phyloP scores from a whole-genome alignment of 164 flowering plant genomes.

The Echeveria elegans region DNA sequence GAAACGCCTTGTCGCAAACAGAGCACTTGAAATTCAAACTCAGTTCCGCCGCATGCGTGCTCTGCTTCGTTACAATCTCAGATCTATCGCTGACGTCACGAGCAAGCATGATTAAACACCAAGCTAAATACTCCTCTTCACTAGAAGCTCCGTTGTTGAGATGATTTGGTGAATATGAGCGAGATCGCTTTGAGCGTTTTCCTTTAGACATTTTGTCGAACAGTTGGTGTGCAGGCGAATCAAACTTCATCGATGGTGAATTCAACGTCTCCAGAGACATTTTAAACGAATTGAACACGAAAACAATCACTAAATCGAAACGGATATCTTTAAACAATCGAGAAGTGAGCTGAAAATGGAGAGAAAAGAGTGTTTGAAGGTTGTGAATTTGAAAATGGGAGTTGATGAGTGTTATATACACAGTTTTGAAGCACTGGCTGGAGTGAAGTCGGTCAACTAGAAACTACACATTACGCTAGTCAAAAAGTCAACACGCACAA shows the following conservation, averaged over 20 bases:
- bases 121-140: conserved; percentile 8
- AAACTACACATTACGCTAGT: not conserved
- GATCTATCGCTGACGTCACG: not conserved
- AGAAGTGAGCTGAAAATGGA: not conserved
- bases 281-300: not conserved
- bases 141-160: not conserved
- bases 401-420: not conserved
- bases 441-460: too few species aligned
- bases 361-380: not conserved
- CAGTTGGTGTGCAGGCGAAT: not conserved
- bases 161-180: not conserved
- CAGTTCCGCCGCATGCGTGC: not conserved
- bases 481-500: too few species aligned
- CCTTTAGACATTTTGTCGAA: conserved; percentile 5
- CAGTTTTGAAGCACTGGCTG: too few species aligned
- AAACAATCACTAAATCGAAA: too few species aligned
- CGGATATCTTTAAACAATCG: not conserved
- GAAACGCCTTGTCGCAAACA: conserved; percentile 17
- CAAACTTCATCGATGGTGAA: not conserved
- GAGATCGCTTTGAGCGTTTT: not conserved
- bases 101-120: conserved; percentile 9
- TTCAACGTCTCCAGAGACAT: conserved; percentile 1
- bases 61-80: not conserved
- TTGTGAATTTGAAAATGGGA: not conserved
- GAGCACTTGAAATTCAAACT: conserved; percentile 19